These are phyloP conservation scores for Globisporangium yorkense DNA, from an alignment of 352 stramenopile species.

Conservation along the genomic window DNA sequence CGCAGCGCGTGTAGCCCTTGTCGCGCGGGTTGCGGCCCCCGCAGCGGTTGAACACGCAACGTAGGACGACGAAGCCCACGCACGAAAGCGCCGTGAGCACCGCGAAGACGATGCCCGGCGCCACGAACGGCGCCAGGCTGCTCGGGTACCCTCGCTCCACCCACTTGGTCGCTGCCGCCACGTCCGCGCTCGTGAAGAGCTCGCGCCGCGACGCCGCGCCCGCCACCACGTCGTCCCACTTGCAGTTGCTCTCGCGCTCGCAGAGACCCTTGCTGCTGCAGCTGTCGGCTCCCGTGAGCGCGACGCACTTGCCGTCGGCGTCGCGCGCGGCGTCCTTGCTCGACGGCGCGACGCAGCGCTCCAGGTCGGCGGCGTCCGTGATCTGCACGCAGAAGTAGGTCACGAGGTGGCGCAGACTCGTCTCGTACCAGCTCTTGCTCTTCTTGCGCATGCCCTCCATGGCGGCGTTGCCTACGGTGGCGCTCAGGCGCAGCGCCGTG, in stretches of 20 bases:
- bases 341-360: constrained; percentile 48
- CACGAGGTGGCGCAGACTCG: constrained; percentile 55
- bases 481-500: constrained; percentile 63
- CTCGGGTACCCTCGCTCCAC: constrained; percentile 61
- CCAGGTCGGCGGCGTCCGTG: constrained; percentile 28
- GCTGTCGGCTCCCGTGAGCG: constrained; percentile 36
- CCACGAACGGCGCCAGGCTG: constrained; percentile 60
- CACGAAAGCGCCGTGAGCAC: constrained; percentile 53
- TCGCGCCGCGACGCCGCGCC: constrained; percentile 32
- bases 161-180: constrained; percentile 54
- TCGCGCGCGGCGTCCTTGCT: constrained; percentile 47
- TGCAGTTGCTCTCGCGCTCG: constrained; percentile 75
- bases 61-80: constrained; percentile 58
- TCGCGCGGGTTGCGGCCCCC: constrained; percentile 65
- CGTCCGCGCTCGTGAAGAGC: constrained; percentile 51
- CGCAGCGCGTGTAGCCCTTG: constrained; percentile 76
- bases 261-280: constrained; percentile 57
- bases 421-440: constrained; percentile 54
- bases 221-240: constrained; percentile 61
- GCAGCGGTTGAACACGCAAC: constrained; percentile 79
- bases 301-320: constrained; percentile 44
- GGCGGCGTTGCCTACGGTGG: constrained; percentile 43
- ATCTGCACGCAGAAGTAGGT: constrained; percentile 71
- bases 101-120: constrained; percentile 64
- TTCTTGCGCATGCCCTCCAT: constrained; percentile 76